phyloP scores from a whole-genome alignment of 2,329 filamentous ascomycete species.

The Xylariaceae sp. region DNA sequence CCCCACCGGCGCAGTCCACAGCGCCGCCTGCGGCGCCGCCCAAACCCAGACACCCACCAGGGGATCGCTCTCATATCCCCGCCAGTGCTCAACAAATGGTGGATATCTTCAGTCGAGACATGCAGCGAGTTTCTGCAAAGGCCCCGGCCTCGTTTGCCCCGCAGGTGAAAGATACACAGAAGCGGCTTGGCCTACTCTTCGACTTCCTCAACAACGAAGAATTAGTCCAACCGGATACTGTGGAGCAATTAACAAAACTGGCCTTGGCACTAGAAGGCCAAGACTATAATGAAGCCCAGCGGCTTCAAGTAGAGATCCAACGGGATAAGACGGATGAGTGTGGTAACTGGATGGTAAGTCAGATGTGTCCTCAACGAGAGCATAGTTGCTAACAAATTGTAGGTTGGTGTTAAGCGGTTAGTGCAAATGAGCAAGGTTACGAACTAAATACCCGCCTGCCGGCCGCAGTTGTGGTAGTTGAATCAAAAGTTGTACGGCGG shows the following conservation, averaged over 20 bases:
- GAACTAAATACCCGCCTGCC: slow-evolving; percentile 14
- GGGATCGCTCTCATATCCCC: slow-evolving; percentile 88
- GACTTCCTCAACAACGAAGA: slow-evolving; percentile 97
- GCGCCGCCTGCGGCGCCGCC: slow-evolving; percentile 52
- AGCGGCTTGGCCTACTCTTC: slow-evolving; percentile 87
- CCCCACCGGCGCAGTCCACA: slow-evolving; percentile 45
- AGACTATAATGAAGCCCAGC: slow-evolving; percentile 64
- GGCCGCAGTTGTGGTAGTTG: not conserved
- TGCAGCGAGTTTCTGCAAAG: slow-evolving; percentile 81
- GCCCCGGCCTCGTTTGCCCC: slow-evolving; percentile 82
- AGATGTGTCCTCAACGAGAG: not conserved
- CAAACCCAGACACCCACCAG: slow-evolving; percentile 68
- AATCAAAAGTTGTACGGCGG: not conserved
- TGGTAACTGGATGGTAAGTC: slow-evolving; percentile 79
- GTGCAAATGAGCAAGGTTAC: slow-evolving; percentile 77
- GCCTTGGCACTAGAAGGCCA: slow-evolving; percentile 62
- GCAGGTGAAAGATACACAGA: slow-evolving; percentile 91
- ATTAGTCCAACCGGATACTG: slow-evolving; percentile 74
- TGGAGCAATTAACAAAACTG: slow-evolving; percentile 61
- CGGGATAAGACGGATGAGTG: slow-evolving; percentile 75
- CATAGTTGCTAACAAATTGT: slow-evolving; percentile 38
- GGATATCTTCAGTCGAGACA: slow-evolving; percentile 75
- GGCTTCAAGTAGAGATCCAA: slow-evolving; percentile 70
- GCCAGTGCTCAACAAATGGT: slow-evolving; percentile 70
- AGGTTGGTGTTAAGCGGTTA: slow-evolving; percentile 73